These are phyloP conservation scores for Saturnispora gosingensis DNA, from an alignment of 805 yeast genomes.

Conservation along the genomic window DNA sequence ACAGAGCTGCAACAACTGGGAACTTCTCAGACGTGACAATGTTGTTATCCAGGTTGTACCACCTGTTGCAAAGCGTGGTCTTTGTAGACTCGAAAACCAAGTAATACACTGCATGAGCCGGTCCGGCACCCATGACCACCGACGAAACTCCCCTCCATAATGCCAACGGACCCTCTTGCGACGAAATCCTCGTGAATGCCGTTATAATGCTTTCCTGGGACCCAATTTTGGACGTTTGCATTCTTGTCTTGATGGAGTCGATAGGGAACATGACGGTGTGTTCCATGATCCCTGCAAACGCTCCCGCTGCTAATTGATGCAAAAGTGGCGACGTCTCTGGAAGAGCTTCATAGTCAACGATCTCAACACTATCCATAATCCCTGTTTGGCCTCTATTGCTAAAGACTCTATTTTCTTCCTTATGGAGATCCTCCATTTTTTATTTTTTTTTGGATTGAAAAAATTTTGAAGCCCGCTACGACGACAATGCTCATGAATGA, in stretches of 20 bases:
- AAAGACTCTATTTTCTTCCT: neutral
- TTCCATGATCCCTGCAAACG: conserved; percentile 98
- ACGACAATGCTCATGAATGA: neutral
- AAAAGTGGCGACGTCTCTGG: conserved; percentile 78
- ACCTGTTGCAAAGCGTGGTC: conserved; percentile 37
- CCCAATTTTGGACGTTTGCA: conserved; percentile 51
- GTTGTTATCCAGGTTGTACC: conserved; percentile 25
- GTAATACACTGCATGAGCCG: conserved; percentile 95
- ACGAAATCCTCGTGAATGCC: conserved; percentile 66
- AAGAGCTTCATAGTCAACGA: conserved; percentile 77
- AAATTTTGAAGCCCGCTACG: neutral
- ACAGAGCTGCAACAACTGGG: conserved; percentile 73
- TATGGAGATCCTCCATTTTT: neutral
- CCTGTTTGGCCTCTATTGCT: neutral
- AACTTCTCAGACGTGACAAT: conserved; percentile 58
- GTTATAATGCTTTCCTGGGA: conserved; percentile 41
- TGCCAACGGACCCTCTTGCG: conserved; percentile 80
- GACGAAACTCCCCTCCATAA: conserved; percentile 93
- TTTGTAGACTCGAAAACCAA: conserved; percentile 85
- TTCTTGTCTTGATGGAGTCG: conserved; percentile 91
- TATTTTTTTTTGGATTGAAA: neutral
- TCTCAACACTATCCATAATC: conserved; percentile 29
- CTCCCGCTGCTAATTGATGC: conserved; percentile 87
- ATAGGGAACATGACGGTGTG: conserved; percentile 95
- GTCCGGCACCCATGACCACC: conserved; percentile 95